Evolutionary conservation across 352 stramenopile genomes (phyloP).

Genomic region (Pythium rishiriense): DNA sequence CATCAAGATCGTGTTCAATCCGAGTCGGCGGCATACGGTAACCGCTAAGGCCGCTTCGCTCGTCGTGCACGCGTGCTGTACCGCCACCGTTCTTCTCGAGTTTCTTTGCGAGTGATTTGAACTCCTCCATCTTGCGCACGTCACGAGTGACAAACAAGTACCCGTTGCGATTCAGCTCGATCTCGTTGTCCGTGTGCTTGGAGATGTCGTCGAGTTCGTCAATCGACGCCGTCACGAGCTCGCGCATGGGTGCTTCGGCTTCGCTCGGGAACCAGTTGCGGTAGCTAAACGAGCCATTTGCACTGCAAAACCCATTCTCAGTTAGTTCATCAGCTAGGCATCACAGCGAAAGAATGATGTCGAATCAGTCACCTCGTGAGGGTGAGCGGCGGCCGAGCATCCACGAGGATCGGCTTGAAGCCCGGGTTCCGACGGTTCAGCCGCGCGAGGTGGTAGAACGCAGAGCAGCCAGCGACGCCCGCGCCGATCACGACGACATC

Average conservation of each 20-base stretch:
- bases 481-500: conserved; percentile 77
- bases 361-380: conserved; percentile 49
- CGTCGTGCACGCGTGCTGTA: conserved; percentile 46
- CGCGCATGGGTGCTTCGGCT: conserved; percentile 60
- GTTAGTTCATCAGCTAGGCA: not conserved
- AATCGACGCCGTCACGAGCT: conserved; percentile 73
- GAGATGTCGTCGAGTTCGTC: conserved; percentile 73
- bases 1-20: conserved; percentile 64
- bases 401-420: conserved; percentile 76
- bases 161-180: conserved; percentile 78
- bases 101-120: conserved; percentile 47
- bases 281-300: conserved; percentile 81
- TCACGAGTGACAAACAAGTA: conserved; percentile 76
- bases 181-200: conserved; percentile 56
- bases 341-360: not conserved
- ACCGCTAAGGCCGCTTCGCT: conserved; percentile 34
- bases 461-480: conserved; percentile 72
- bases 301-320: conserved; percentile 26
- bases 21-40: conserved; percentile 50
- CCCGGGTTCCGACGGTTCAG: conserved; percentile 55
- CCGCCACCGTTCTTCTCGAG: conserved; percentile 56
- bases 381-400: conserved; percentile 61
- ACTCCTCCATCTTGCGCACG: conserved; percentile 43
- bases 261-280: conserved; percentile 83
- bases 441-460: conserved; percentile 75